Conservation (phyloP, 2,329 filamentous ascomycete species). For the Pleoardoris graminearum region DNA sequence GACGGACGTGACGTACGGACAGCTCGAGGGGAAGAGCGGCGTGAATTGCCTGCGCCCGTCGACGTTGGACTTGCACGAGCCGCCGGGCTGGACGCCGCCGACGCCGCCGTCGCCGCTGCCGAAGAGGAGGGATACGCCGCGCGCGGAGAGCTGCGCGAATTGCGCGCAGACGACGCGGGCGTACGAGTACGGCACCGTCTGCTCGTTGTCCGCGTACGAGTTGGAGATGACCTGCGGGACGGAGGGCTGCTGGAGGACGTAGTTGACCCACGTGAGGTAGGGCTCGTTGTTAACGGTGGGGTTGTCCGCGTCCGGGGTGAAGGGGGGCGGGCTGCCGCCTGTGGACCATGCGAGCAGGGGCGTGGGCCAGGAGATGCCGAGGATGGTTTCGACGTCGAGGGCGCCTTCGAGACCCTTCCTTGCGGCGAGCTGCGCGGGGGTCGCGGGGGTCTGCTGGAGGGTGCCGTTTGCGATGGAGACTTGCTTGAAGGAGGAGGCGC, state of each 20-base stretch:
- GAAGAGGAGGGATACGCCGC: constrained; percentile 68
- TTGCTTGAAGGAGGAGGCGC: constrained; percentile 60
- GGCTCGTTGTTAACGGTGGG: constrained; percentile 63
- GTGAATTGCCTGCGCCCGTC: constrained; percentile 61
- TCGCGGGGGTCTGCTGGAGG: constrained; percentile 50
- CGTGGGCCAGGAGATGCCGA: constrained; percentile 59
- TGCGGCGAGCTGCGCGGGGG: constrained; percentile 30
- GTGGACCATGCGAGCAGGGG: constrained; percentile 63
- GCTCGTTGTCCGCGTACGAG: constrained; percentile 70
- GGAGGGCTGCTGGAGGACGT: constrained; percentile 58
- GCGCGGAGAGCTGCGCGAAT: constrained; percentile 67
- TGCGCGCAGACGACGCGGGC: constrained; percentile 64
- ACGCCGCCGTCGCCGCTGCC: constrained; percentile 65
- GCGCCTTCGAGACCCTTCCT: constrained; percentile 61
- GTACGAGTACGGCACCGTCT: constrained; percentile 64
- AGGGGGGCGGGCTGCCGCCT: constrained; percentile 60
- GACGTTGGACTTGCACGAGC: constrained; percentile 62
- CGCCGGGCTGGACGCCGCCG: constrained; percentile 43
- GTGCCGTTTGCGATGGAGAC: constrained; percentile 61
- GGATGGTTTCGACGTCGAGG: constrained; percentile 65
- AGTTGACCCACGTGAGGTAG: constrained; percentile 65
- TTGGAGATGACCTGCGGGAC: constrained; percentile 66
- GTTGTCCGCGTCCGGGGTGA: constrained; percentile 56
- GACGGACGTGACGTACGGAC: constrained; percentile 69
- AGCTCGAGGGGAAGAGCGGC: constrained; percentile 67